Base-by-base conservation (phyloP, 305 asterid genomes). In the Rubia peregrina region DNA sequence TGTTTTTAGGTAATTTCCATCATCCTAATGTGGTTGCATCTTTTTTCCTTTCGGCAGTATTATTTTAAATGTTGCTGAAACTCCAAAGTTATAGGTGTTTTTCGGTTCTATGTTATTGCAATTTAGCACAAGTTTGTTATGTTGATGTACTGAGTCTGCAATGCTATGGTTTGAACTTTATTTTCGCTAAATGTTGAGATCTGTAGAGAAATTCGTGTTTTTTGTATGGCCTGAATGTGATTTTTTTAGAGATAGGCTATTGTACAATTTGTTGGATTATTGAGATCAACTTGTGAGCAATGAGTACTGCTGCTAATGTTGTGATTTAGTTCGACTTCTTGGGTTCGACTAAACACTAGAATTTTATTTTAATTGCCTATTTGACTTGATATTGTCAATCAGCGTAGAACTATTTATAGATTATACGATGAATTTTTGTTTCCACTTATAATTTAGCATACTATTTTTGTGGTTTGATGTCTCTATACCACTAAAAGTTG, bases 1-100 rank as follows among this genome's bases (percentile, higher is more conserved):
- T 44, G 89, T 85, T 71, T 30, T 0, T 55, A 78, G 92, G 95
- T 93, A 82, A 75, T 53, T 73, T 26, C 65, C 40, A 8, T 11
- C 33, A n/a, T 30, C 7, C 59, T 74, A 26, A 8, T 24, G 51
- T 59, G 14, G 6, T 13, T 6, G 13, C 68, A 51, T 56, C 19
- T 53, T 8, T 16, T 56, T 36, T 48, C 5, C n/a, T 42, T 59
- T 16, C 5, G 3, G 5, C 0, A 16, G 24, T 14, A 13, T 4
- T 48, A 48, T 48, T 46, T 14, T 46, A 46, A 46, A 46, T 46
- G 53, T 5, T 48, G 55, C 4, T 4, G n/a, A 4, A 13, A 48
- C n/a, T 48, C 55, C 7, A 48, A 17, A 48, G 1, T 12, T 13
- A 24, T 26, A 24, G 59, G 16, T 14, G 22, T 46, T 13, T 13